Conservation (phyloP, 2,329 filamentous ascomycete genomes). For the Elsinoe ampelina region DNA sequence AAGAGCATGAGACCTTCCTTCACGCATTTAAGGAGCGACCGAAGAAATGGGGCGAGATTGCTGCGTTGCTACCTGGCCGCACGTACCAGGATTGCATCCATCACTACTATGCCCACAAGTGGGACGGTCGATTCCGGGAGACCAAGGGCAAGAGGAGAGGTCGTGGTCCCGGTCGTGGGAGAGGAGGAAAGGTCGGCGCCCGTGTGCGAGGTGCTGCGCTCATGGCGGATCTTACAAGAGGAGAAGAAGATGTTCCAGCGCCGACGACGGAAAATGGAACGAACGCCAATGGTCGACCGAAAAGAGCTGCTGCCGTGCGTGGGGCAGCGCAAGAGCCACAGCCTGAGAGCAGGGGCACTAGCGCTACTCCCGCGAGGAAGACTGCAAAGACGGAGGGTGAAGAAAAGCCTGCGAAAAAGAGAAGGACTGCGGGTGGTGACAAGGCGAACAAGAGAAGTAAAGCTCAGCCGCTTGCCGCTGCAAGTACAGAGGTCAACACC, state of each 20-base stretch:
- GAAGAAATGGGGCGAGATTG: constrained; percentile 75
- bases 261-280: constrained; percentile 29
- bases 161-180: constrained; percentile 24
- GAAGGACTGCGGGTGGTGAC: constrained; percentile 22
- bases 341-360: constrained; percentile 49
- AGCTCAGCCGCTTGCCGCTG: constrained; percentile 29
- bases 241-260: constrained; percentile 30
- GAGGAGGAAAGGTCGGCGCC: constrained; percentile 43
- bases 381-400: constrained; percentile 17
- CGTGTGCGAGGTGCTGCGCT: constrained; percentile 44
- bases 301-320: constrained; percentile 55
- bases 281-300: constrained; percentile 42
- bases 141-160: constrained; percentile 36
- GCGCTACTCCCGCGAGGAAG: constrained; percentile 42
- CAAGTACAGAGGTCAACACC: constrained; percentile 12
- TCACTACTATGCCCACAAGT: constrained; percentile 76
- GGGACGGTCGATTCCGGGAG: constrained; percentile 65
- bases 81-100: constrained; percentile 74
- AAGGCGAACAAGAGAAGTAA: constrained; percentile 20
- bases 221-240: constrained; percentile 52
- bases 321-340: constrained; percentile 55
- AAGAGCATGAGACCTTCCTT: constrained; percentile 63
- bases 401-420: constrained; percentile 28
- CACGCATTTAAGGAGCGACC: constrained; percentile 64
- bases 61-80: constrained; percentile 55